phyloP scores from a whole-genome alignment of 202 grass and related monocot species.

The Musa balbisiana region DNA sequence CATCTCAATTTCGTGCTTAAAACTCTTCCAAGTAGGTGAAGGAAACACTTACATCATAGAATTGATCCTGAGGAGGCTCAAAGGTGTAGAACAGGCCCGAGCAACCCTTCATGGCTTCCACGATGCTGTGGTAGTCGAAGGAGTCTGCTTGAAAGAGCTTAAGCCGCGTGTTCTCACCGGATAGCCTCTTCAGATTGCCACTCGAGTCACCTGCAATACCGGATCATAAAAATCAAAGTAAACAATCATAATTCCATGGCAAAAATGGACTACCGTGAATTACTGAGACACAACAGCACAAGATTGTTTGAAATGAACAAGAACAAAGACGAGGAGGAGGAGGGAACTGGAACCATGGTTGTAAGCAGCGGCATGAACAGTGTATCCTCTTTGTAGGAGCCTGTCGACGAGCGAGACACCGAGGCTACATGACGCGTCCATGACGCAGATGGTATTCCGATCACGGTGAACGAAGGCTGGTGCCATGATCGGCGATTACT shows the following conservation, averaged over 20 bases:
- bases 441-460: slow-evolving; percentile 70
- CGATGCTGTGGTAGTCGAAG: slow-evolving; percentile 86
- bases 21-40: too few relatives aligned
- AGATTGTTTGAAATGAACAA: too few relatives aligned
- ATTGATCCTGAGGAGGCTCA: slow-evolving; percentile 46
- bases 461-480: slow-evolving; percentile 7
- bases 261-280: too few relatives aligned
- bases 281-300: too few relatives aligned
- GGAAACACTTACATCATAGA: slow-evolving; percentile 52
- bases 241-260: too few relatives aligned
- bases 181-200: slow-evolving; percentile 22
- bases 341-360: slow-evolving; percentile 8
- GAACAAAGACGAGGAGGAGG: not conserved
- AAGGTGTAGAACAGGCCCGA: slow-evolving; percentile 94
- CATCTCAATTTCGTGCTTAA: too few relatives aligned
- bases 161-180: slow-evolving; percentile 32
- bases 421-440: slow-evolving; percentile 61
- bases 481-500: slow-evolving; percentile 9
- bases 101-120: slow-evolving; percentile 69
- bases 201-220: slow-evolving; percentile 20
- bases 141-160: slow-evolving; percentile 69
- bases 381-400: slow-evolving; percentile 77
- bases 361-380: slow-evolving; percentile 69
- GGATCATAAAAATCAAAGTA: too few relatives aligned
- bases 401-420: slow-evolving; percentile 48